Conservation (phyloP, 2,329 filamentous ascomycete genomes). For the Zymoseptoria crescenta region DNA sequence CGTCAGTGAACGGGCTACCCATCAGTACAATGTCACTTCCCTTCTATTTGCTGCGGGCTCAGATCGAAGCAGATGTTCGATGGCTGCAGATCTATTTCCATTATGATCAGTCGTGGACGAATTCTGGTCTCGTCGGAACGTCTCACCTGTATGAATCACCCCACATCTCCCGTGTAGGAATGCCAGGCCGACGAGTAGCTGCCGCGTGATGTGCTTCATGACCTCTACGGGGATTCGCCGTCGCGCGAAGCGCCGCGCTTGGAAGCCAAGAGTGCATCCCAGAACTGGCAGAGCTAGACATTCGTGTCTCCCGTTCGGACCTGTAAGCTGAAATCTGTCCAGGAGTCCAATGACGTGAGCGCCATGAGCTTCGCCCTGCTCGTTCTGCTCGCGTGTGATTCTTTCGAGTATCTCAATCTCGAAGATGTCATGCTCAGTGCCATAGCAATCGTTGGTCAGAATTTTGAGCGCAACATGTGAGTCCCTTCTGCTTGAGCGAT, state of each 20-base stretch:
- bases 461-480: not conserved
- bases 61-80: slow-evolving; percentile 22
- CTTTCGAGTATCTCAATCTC: not conserved
- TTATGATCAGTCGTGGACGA: not conserved
- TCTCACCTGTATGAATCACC: slow-evolving; percentile 12
- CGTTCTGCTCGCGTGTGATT: not conserved
- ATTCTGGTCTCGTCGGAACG: not conserved
- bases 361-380: not conserved
- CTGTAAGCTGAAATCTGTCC: not conserved
- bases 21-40: not conserved
- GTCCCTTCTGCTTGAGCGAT: not conserved
- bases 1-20: no score
- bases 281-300: not conserved
- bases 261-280: not conserved
- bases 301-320: not conserved
- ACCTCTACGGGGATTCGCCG: slow-evolving; percentile 1
- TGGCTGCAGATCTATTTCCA: slow-evolving; percentile 18
- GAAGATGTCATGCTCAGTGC: not conserved
- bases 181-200: slow-evolving; percentile 13
- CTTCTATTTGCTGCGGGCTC: slow-evolving; percentile 1
- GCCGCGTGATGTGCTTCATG: slow-evolving; percentile 12
- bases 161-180: slow-evolving; percentile 12
- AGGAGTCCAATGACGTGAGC: not conserved
- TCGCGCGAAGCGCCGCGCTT: slow-evolving; percentile 3
- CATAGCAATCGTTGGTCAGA: not conserved